Base-by-base conservation (phyloP, 495 filamentous ascomycete species). In the Penicillium paxilli region DNA sequence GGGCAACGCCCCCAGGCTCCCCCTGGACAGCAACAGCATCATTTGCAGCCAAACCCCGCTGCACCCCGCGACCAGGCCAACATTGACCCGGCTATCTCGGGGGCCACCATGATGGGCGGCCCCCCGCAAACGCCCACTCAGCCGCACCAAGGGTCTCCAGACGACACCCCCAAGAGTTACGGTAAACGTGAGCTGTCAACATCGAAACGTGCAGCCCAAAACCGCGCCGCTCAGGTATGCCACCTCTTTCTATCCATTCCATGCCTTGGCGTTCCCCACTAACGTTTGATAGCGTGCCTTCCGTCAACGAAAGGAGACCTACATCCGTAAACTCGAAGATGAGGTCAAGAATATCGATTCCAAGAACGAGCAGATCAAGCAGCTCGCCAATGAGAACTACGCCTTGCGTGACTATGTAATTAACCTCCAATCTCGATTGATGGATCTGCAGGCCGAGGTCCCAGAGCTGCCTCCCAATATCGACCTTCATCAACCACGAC, bases 281-380 rank as follows among this genome's bases (percentile, higher is more conserved):
- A 4, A 25, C 28, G 8, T 25, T 20, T 42, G 28, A 55, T 64
- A 98, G 94, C 86, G 94, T 59, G 94, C 94, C 19, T 98, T 98
- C 73, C 90, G 94, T 21, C 92, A 97, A 78, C 89, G 94, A 48
- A 98, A 98, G 72, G 94, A 98, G 73, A 89, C 86, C 26, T 96
- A 98, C 68, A 98, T 98, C 69, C 96, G 96, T 76, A 92, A 92
- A 66, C 80, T 98, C 14, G 94, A 98, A 68, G 88, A 92, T 59
- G 89, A 96, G 68, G 90, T 95, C 38, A 82, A 88, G 55, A 89
- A 91, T 17, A 85, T 82, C 61, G 81, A 83, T 37, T 73, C 76
- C 16, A 81, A 93, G 67, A 85, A 87, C 46, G 82, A 87, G 47
- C 84, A 76, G 46, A 88, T 80, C 63, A 91, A 95, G 63, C 72